phyloP scores from a whole-genome alignment of 495 filamentous ascomycete genomes.

The Schizothecium vesticola region DNA sequence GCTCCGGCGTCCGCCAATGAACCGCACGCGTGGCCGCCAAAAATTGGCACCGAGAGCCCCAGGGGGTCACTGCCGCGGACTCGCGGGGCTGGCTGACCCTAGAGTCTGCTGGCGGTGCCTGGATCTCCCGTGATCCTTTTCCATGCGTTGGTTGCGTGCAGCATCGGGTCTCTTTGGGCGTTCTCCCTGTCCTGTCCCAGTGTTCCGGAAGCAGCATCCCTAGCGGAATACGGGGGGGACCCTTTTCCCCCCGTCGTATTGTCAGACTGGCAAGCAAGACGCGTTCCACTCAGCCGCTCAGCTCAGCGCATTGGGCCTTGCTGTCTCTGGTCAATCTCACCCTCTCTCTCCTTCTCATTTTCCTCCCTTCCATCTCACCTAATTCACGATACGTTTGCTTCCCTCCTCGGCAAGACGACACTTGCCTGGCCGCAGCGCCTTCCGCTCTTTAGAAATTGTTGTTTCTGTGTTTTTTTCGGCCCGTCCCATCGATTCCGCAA shows the following conservation, averaged over 20 bases:
- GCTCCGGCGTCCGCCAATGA: not conserved
- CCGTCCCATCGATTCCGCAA: not conserved
- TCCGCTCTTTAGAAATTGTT: not conserved
- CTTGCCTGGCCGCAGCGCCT: not conserved
- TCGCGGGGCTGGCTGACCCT: not conserved
- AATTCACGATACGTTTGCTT: not conserved
- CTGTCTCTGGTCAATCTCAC: not conserved
- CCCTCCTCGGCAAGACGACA: not conserved
- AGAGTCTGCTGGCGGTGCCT: no score
- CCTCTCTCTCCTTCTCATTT: not conserved
- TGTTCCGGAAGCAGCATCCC: not conserved
- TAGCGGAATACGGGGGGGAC: not conserved
- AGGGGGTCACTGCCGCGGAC: not conserved
- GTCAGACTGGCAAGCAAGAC: not conserved
- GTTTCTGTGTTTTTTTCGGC: not conserved
- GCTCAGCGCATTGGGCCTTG: not conserved
- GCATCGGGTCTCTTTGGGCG: not conserved
- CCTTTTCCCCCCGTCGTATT: not conserved
- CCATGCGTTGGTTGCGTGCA: not conserved
- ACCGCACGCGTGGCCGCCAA: not conserved
- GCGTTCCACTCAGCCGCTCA: not conserved
- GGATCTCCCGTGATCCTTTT: not conserved
- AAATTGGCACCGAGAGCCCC: not conserved
- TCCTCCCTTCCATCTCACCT: not conserved
- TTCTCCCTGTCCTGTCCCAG: no score